Base-by-base conservation (phyloP, 768 basidiomycete genomes). In the Neoboletus subvelutipes region DNA sequence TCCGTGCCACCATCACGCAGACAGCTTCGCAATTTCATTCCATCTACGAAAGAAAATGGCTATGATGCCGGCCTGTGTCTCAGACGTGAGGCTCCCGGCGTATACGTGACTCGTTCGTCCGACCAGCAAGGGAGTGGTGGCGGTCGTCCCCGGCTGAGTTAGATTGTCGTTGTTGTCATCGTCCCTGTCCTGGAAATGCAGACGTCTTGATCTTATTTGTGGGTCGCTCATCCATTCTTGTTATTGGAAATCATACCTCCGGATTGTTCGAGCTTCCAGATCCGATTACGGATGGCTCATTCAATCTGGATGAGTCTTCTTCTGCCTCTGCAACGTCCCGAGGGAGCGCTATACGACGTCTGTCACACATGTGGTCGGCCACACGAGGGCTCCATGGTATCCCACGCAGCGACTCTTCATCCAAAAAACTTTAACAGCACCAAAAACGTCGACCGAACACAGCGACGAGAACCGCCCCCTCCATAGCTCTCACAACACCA, bases 91-190 rank as follows among this genome's bases (percentile, higher is more conserved):
- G 3, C 33, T 33, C 53, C 53, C 9, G 20, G 11, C n/a, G 2
- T 41, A 37, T 61, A 50, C 56, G 18, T 47, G 60, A 31, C 56
- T 28, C 45, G 39, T 53, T 55, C 33, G 34, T 64, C 66, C 61
- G 66, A 67, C 54, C 43, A 58, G 29, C 63, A 62, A 62, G 65
- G 65, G 41, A 45, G 56, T 58, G 61, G 64, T 50, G 56, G 47
- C 36, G 46, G 59, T n/a, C 28, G 24, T 55, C 37, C 31, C n/a
- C 2, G 20, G 59, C 28, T 53, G 20, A 22, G 51, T 49, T 36
- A 42, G 51, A 66, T 58, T 45, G 34, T 7, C 50, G 5, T 20
- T 20, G 24, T 20, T 41, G 31, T 45, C 9, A 37, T 43, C 36
- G n/a, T n/a, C 36, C 31, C 20, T 34, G 37, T 10, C 60, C 53